Conservation (phyloP, 192 early-diverging fungal genomes). For the Dissophora globulifera region DNA sequence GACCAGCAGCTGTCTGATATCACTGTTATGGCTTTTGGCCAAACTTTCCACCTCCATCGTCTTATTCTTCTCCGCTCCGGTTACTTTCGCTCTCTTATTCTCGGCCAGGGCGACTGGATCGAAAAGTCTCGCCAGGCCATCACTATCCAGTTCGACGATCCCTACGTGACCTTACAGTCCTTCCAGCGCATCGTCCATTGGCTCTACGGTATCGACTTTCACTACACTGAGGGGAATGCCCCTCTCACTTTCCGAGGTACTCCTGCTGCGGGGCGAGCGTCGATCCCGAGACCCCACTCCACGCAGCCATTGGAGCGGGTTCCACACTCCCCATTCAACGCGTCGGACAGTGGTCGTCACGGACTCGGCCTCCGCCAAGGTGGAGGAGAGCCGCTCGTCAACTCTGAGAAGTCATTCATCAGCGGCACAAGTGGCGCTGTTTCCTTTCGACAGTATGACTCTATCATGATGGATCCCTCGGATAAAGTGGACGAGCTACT, state of each 20-base stretch:
- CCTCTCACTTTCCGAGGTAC: constrained; percentile 16
- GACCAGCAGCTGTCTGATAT: constrained; percentile 53
- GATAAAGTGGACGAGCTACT: constrained; percentile 43
- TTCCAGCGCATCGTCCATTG: constrained; percentile 53
- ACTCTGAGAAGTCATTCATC: constrained; percentile 6
- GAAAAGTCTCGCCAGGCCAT: constrained; percentile 43
- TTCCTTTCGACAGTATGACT: constrained; percentile 13
- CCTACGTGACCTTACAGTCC: constrained; percentile 35
- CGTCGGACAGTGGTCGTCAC: constrained; percentile 7
- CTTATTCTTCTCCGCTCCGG: constrained; percentile 48
- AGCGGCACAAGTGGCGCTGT: neutral
- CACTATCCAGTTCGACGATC: constrained; percentile 39
- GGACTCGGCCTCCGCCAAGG: constrained; percentile 24
- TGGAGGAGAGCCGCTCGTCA: neutral
- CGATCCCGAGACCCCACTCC: neutral
- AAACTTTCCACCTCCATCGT: constrained; percentile 46
- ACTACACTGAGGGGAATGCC: constrained; percentile 35
- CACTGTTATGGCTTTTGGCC: constrained; percentile 36
- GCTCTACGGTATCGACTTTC: constrained; percentile 54
- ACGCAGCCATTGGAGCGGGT: neutral
- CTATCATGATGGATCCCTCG: constrained; percentile 43
- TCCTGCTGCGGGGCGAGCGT: neutral
- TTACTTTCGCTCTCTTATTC: constrained; percentile 44
- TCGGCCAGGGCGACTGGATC: constrained; percentile 51
- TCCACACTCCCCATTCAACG: neutral